Base-by-base conservation (phyloP, 495 filamentous ascomycete genomes). In the Geopyxis carbonaria region DNA sequence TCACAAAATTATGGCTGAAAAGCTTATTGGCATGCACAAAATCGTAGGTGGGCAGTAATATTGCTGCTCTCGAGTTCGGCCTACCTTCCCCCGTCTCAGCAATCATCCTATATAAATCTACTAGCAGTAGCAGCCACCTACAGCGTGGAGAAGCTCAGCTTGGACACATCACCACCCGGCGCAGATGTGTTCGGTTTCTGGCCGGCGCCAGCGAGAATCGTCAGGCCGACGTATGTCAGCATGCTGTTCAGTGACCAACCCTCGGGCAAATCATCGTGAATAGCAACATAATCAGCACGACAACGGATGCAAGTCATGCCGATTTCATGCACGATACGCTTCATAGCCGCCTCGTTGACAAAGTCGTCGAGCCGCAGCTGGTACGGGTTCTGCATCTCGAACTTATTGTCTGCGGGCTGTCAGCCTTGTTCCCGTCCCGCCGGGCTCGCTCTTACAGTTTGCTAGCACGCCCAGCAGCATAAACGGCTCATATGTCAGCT, bases 381-480 rank as follows among this genome's bases (percentile, higher is more conserved):
- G 52, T 97, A 97, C 5, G 89, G 89, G 47, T 97, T 97, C 59
- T 93, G 89, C 42, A 91, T 83, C 61, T 97, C 89, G 50, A 95
- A 97, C 59, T 94, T 97, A 68, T 94, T 94, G 68, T 94, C 51
- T 55, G 27, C 27, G 13, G 35, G 4, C 61, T 24, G 34, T 48
- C 23, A 55, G 42, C 29, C 19, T 24, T 10, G 22, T 2, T n/a
- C 6, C 30, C 22, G n/a, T 30, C 14, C n/a, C 18, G 19, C 9
- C 13, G 11, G 29, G 20, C 9, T 31, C 32, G 15, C 18, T 41
- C 51, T 27, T 46, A 55, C 51, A 95, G 60, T 97, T 97, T 47
- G 80, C 83, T 39, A 97, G 62, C n/a, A 93, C 62, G 5, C 87
- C 91, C 4, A 93, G 62, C 27, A 94, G 67, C 21, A 78, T 69